Base-by-base conservation (phyloP, 1,139 yeast genomes). In the Blastobotrys malaysiensis region DNA sequence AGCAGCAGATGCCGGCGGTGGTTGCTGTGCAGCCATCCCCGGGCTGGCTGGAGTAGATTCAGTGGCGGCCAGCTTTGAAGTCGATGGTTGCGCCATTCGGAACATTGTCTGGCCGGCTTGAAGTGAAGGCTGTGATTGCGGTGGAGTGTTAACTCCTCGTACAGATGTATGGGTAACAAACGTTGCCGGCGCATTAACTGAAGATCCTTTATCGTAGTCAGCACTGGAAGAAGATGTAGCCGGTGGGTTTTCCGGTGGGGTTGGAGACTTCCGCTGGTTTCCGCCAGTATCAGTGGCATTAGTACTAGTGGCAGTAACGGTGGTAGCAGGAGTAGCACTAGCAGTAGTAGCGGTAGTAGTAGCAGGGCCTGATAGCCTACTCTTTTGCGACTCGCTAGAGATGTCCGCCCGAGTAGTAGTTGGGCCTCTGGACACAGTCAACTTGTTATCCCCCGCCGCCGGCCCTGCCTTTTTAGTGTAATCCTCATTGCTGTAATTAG, bases 71-170 rank as follows among this genome's bases (percentile, higher is more conserved):
- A 36, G 21, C 49, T 49, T 55, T 6, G 44, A 6, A 3, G 50
- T 31, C 11, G 27, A 14, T 22, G 54, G 52, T 27, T 50, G 49
- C 7, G 59, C 52, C 60, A 58, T 61, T 14, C 64, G 54, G 51
- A 63, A 61, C 4, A 63, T 61, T 26, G 46, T 58, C 46, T 63
- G 66, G 14, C 66, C 66, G 18, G 65, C 64, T 11, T 63, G 65
- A 45, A 63, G 52, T 6, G 64, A 60, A 31, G 54, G 62, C 51
- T 49, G 66, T 18, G 36, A 59, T 55, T 54, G 49, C 9, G 59
- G 56, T 1, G 54, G 19, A 7, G 48, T 44, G 9, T 46, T 48
- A 31, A 22, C 26, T 5, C 7, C 26, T 5, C 39, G 39, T 3
- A 11, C 13, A 3, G 39, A 11, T 11, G 39, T 16, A 14, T 16